phyloP scores from a whole-genome alignment of 352 stramenopile species.

The Globisporangium paddicum region DNA sequence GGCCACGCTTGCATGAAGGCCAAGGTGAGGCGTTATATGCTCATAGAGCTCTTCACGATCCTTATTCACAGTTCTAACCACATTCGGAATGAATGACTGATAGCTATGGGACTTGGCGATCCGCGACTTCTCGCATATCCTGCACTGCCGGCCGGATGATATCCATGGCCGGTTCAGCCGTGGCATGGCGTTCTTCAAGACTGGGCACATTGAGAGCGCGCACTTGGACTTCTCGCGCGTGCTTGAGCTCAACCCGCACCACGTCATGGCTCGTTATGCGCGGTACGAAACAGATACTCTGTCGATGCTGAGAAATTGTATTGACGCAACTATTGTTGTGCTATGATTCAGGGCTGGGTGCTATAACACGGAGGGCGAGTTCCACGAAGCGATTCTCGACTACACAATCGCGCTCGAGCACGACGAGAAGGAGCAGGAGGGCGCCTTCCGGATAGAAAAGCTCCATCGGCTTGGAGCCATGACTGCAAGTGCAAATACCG shows the following conservation, averaged over 20 bases:
- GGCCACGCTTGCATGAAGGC: conserved; percentile 70
- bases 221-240: conserved; percentile 63
- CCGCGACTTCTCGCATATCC: conserved; percentile 49
- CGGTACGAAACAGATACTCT: conserved; percentile 13
- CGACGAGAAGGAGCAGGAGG: conserved; percentile 48
- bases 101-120: conserved; percentile 46
- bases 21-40: conserved; percentile 26
- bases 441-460: conserved; percentile 18
- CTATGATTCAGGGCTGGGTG: conserved; percentile 38
- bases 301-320: neutral
- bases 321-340: neutral
- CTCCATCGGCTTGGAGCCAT: conserved; percentile 18
- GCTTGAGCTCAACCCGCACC: conserved; percentile 59
- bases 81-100: neutral
- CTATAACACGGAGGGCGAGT: conserved; percentile 68
- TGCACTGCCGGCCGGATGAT: conserved; percentile 45
- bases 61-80: no score
- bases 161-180: conserved; percentile 63
- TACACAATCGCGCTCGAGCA: conserved; percentile 67
- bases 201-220: conserved; percentile 39
- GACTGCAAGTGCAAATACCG: neutral
- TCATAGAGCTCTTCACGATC: no score
- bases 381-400: conserved; percentile 68
- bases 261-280: conserved; percentile 78
- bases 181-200: conserved; percentile 68